Conservation (phyloP, 2,329 filamentous ascomycete species). For the Diplodia corticola region DNA sequence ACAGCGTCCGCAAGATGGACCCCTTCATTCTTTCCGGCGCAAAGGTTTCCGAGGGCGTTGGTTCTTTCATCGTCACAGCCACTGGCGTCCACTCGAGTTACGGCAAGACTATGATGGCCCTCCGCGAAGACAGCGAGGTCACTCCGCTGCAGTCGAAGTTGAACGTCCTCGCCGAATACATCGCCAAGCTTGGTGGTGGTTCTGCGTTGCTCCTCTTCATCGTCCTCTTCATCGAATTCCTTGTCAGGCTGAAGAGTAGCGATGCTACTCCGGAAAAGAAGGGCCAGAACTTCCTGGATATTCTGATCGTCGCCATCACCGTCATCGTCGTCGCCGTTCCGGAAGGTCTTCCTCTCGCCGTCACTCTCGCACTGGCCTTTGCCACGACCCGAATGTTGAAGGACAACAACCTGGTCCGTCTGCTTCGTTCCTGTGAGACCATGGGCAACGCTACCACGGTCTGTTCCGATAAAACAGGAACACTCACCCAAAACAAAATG, state of each 20-base stretch:
- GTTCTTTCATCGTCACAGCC: constrained; percentile 73
- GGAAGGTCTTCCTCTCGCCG: constrained; percentile 65
- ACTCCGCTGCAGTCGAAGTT: constrained; percentile 78
- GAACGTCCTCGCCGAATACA: constrained; percentile 75
- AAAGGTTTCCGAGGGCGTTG: constrained; percentile 74
- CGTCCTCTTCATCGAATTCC: constrained; percentile 82
- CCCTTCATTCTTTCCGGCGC: constrained; percentile 87
- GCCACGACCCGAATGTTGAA: constrained; percentile 68
- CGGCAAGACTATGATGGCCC: constrained; percentile 75
- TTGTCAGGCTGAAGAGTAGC: constrained; percentile 64
- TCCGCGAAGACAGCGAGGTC: constrained; percentile 74
- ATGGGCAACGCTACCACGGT: constrained; percentile 74
- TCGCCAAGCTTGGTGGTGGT: constrained; percentile 74
- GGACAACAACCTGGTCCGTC: constrained; percentile 69
- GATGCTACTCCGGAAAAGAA: constrained; percentile 62
- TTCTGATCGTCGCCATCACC: constrained; percentile 65
- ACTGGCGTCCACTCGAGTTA: constrained; percentile 73
- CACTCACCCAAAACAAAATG: constrained; percentile 56
- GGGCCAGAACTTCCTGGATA: constrained; percentile 67
- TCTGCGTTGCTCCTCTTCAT: constrained; percentile 80
- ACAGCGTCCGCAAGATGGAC: constrained; percentile 67
- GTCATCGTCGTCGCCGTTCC: constrained; percentile 70
- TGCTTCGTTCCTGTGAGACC: constrained; percentile 67
- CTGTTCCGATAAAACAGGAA: constrained; percentile 60
- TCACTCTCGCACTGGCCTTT: constrained; percentile 67